Percentiles rank a stretch among this genome's conserved stretches.
phyloP scores from a whole-genome alignment of 805 yeast genomes.

The Zygoascus tannicola region DNA sequence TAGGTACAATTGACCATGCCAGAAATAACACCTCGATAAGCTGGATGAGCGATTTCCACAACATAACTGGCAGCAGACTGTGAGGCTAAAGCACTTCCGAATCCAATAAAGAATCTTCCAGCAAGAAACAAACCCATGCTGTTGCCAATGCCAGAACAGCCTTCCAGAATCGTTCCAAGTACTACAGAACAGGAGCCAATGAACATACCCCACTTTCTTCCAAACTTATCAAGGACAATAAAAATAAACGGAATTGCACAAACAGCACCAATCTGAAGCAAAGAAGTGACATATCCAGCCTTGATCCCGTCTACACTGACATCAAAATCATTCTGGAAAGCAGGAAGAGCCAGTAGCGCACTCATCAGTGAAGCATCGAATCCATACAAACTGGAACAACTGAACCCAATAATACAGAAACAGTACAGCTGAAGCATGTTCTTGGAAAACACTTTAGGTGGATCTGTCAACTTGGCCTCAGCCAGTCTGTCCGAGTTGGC shows the following conservation, averaged over 20 bases:
- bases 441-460: background rate
- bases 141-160: slow-evolving; percentile 6
- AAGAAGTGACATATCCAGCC: slow-evolving; percentile 11
- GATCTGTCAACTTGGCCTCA: slow-evolving; percentile 1
- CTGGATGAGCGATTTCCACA: slow-evolving; percentile 15
- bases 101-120: slow-evolving; percentile 15
- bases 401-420: slow-evolving; percentile 2
- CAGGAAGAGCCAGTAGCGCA: slow-evolving; percentile 6
- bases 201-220: slow-evolving; percentile 11
- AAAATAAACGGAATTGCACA: slow-evolving; percentile 12
- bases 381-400: slow-evolving; percentile 4
- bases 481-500: background rate
- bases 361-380: slow-evolving; percentile 12
- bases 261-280: slow-evolving; percentile 14
- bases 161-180: slow-evolving; percentile 9
- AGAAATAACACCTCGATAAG: slow-evolving; percentile 17
- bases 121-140: slow-evolving; percentile 8
- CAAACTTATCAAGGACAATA: slow-evolving; percentile 9
- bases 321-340: slow-evolving; percentile 11
- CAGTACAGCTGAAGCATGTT: background rate
- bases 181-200: slow-evolving; percentile 8
- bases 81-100: slow-evolving; percentile 9
- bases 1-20: slow-evolving; percentile 14
- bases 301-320: slow-evolving; percentile 10
- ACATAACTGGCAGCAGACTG: slow-evolving; percentile 14